Percentiles rank a stretch among this genome's conserved stretches.
phyloP scores from a whole-genome alignment of 2,329 filamentous ascomycete species.

The Microascus cirrosus region DNA sequence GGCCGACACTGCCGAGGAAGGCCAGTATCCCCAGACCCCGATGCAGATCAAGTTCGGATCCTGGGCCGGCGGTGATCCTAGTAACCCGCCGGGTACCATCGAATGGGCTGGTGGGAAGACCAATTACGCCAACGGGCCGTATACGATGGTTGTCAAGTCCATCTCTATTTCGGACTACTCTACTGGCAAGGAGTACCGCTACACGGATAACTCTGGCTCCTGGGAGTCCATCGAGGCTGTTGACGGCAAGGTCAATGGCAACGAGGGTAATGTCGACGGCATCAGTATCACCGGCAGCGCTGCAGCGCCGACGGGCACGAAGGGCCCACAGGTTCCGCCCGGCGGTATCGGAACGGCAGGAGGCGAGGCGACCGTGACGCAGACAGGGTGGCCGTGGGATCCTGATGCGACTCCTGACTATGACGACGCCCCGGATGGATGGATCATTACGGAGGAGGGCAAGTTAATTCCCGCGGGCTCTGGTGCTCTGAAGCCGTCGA shows the following conservation, averaged over 20 bases:
- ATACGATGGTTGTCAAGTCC: constrained; percentile 71
- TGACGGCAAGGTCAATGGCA: constrained; percentile 67
- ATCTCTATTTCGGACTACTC: constrained; percentile 83
- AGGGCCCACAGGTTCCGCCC: constrained; percentile 56
- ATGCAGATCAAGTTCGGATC: constrained; percentile 89
- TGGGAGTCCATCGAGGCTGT: constrained; percentile 75
- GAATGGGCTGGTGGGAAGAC: constrained; percentile 80
- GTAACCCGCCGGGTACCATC: constrained; percentile 72
- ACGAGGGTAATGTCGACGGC: constrained; percentile 41
- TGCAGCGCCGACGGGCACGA: constrained; percentile 52
- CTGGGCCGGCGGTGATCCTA: constrained; percentile 83
- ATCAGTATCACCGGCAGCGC: constrained; percentile 46
- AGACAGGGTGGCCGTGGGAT: constrained; percentile 60
- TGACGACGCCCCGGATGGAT: constrained; percentile 58
- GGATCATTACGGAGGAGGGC: constrained; percentile 67
- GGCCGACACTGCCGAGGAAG: constrained; percentile 52
- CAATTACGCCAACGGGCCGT: constrained; percentile 75
- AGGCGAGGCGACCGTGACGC: constrained; percentile 38
- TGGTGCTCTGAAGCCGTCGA: neutral
- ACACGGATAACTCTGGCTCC: constrained; percentile 64
- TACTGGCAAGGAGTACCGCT: constrained; percentile 75
- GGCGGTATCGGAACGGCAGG: constrained; percentile 53
- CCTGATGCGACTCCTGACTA: constrained; percentile 39
- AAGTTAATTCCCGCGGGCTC: constrained; percentile 56
- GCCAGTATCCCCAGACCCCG: constrained; percentile 87